phyloP scores from a whole-genome alignment of 2,329 filamentous ascomycete genomes.

The Spiromastix sp. region DNA sequence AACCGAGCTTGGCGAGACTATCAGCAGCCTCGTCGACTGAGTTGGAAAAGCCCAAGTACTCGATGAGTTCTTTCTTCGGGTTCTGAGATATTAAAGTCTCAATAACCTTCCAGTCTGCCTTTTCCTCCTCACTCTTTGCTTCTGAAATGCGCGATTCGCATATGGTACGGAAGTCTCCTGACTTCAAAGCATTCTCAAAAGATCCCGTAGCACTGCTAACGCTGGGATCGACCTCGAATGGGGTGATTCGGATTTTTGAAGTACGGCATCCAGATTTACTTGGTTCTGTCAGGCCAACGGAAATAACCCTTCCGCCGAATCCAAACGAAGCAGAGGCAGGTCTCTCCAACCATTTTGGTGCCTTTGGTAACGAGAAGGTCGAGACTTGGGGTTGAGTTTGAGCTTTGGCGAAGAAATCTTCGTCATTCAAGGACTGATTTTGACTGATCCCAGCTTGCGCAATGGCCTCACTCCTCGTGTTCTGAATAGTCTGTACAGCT shows the following conservation, averaged over 20 bases:
- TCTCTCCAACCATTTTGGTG: slow-evolving; percentile 82
- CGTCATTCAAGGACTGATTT: slow-evolving; percentile 65
- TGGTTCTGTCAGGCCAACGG: slow-evolving; percentile 46
- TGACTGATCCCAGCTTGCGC: slow-evolving; percentile 55
- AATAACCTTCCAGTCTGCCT: slow-evolving; percentile 91
- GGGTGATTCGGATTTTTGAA: slow-evolving; percentile 73
- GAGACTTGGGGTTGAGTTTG: slow-evolving; percentile 84
- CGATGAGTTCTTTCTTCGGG: slow-evolving; percentile 73
- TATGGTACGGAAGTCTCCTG: slow-evolving; percentile 66
- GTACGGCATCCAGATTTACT: slow-evolving; percentile 51
- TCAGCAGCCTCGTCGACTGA: slow-evolving; percentile 41
- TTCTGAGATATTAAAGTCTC: slow-evolving; percentile 77
- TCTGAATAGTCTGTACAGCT: slow-evolving; percentile 84
- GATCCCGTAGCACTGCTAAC: slow-evolving; percentile 75
- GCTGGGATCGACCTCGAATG: slow-evolving; percentile 79
- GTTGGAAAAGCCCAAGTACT: slow-evolving; percentile 79
- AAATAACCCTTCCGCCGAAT: slow-evolving; percentile 92
- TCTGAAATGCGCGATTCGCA: slow-evolving; percentile 68
- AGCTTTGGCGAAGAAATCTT: slow-evolving; percentile 93
- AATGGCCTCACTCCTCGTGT: slow-evolving; percentile 65
- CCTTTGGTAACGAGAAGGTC: slow-evolving; percentile 74
- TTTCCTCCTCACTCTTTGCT: slow-evolving; percentile 79
- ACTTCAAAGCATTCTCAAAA: slow-evolving; percentile 73
- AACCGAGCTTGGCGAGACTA: slow-evolving; percentile 30
- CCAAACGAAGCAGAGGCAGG: slow-evolving; percentile 84